These are phyloP conservation scores for Boletus edulis DNA, from an alignment of 768 basidiomycete species.

Conservation along the genomic window DNA sequence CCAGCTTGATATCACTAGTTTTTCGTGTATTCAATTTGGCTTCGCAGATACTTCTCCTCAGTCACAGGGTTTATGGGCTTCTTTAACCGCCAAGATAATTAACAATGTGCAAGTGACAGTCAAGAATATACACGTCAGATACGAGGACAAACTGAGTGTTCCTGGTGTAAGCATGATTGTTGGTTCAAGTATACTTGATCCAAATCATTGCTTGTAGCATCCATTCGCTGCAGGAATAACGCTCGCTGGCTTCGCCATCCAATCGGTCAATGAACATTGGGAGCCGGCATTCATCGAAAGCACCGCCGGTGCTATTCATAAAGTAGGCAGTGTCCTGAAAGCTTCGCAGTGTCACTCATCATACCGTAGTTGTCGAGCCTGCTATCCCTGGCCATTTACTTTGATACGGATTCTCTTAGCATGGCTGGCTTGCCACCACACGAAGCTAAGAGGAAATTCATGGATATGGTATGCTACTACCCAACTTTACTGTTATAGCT, in stretches of 20 bases:
- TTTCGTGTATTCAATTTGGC: constrained; percentile 5
- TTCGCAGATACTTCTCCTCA: constrained; percentile 53
- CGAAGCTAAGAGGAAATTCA: constrained; percentile 74
- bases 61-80: constrained; percentile 81
- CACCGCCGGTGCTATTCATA: constrained; percentile 82
- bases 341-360: constrained; percentile 2
- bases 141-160: constrained; percentile 92
- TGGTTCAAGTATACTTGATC: neutral
- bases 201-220: constrained; percentile 50
- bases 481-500: constrained; percentile 2
- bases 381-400: constrained; percentile 86
- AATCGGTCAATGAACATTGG: constrained; percentile 89
- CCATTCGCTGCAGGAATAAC: constrained; percentile 94
- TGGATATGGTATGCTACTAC: constrained; percentile 53
- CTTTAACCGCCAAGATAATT: constrained; percentile 83
- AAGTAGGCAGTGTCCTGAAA: constrained; percentile 44
- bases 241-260: constrained; percentile 80
- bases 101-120: constrained; percentile 96
- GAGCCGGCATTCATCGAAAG: constrained; percentile 90
- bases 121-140: constrained; percentile 93
- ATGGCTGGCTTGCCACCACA: constrained; percentile 63
- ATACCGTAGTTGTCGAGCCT: constrained; percentile 71
- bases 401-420: constrained; percentile 87
- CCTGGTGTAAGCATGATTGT: constrained; percentile 67
- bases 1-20: neutral